A percentile compares a stretch with the other conserved stretches of the same genome.
These are phyloP conservation scores for Elongisporangium undulatum DNA, from an alignment of 352 stramenopile species.

Conservation along the genomic window DNA sequence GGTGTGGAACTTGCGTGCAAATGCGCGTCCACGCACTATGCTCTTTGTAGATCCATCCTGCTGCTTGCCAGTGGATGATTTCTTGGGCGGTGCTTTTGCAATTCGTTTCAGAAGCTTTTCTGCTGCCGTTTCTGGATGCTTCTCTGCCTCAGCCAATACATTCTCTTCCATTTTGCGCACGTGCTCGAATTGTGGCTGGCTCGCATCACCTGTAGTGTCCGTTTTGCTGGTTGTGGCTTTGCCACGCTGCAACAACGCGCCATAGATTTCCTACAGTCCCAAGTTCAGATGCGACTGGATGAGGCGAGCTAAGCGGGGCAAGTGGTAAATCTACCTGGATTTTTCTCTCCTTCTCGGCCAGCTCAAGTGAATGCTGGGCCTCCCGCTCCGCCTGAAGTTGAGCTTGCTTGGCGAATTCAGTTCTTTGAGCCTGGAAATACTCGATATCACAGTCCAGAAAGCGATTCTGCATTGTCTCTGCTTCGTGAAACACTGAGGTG, in stretches of 20 bases:
- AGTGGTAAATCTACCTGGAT: background rate
- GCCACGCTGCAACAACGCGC: constrained; percentile 11
- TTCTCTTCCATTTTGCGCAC: background rate
- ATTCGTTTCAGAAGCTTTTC: background rate
- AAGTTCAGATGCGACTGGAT: too few species aligned
- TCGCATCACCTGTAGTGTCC: background rate
- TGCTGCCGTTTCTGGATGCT: background rate
- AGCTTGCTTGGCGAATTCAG: background rate
- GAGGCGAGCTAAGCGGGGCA: too few species aligned
- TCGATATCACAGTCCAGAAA: constrained; percentile 7
- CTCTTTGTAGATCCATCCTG: constrained; percentile 3
- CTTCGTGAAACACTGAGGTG: background rate
- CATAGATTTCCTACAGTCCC: constrained; percentile 9
- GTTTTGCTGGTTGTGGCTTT: background rate
- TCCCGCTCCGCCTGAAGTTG: background rate
- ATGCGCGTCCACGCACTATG: constrained; percentile 4
- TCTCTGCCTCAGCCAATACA: background rate
- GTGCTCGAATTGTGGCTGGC: background rate
- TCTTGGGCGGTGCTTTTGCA: background rate
- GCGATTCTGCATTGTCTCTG: background rate
- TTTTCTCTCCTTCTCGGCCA: background rate
- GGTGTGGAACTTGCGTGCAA: constrained; percentile 5
- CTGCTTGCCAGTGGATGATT: background rate
- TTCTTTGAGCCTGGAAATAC: constrained; percentile 8
- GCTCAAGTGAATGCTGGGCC: background rate